Evolutionary conservation across 306 rosid genomes (phyloP), one percentile per base, ranked within the genome.

Genomic region (Macrotyloma uniflorum): DNA sequence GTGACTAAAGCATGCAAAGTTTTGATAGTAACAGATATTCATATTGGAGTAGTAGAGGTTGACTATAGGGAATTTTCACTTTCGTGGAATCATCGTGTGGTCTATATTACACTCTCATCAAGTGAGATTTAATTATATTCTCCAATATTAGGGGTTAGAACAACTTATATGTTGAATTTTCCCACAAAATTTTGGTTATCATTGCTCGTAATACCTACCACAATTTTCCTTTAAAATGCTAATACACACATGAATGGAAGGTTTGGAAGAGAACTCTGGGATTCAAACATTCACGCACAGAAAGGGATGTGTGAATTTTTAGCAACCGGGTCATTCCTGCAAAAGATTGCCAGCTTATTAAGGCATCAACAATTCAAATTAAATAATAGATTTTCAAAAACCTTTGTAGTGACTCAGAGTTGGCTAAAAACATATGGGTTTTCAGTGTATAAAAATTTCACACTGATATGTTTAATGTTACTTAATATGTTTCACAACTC

Each of bases 271-370:
- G 67, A 28, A 35, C n/a, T 40, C 46, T 1, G 14, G 20, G 20
- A 58, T 59, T 59, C 66, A 59, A 59, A 59, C 19, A 59, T 59
- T 59, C 20, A 59, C 14, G 66, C 66, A 28, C 38, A 30, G 67
- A 61, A 61, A 61, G 67, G 30, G 40, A 59, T 30, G 67, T 59
- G 42, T 59, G 32, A 15, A 28, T 59, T 26, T 59, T 38, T 59
- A 28, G 66, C 65, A 26, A 58, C 6, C 23, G 64, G 24, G 16
- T 8, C 64, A 57, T 57, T 24, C 8, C 13, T 4, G 35, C n/a
- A 23, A 57, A 57, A 57, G n/a, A n/a, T n/a, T n/a, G n/a, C n/a
- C n/a, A n/a, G n/a, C n/a, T n/a, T n/a, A n/a, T n/a, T n/a, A n/a
- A n/a, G 35, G 1, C 28, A 26, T 26, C 28, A 26, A 26, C 28